These are phyloP conservation scores for Hepatocystis sp. DNA, from an alignment of 169 alveolate species.

Conservation along the genomic window DNA sequence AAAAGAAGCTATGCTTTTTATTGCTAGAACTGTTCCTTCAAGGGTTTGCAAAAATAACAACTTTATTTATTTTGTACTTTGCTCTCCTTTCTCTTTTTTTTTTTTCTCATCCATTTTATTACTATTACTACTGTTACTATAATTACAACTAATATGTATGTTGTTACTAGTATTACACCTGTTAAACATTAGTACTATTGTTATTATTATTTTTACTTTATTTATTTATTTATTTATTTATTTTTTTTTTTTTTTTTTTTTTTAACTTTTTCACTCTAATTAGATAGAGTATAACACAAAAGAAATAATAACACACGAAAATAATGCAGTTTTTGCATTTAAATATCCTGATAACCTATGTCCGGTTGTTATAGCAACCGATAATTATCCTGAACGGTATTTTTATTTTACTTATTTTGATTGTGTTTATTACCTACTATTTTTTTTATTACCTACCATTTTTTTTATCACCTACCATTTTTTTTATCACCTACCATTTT, in stretches of 20 bases:
- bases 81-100: not conserved
- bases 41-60: constrained; percentile 46
- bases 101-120: not conserved
- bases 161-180: too few species aligned
- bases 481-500: too few species aligned
- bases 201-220: too few species aligned
- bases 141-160: too few species aligned
- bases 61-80: not conserved
- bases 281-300: constrained; percentile 68
- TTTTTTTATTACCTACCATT: not conserved
- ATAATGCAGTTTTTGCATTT: constrained; percentile 57
- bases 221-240: not conserved
- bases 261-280: not conserved
- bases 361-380: constrained; percentile 69
- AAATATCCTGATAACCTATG: constrained; percentile 56
- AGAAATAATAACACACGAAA: constrained; percentile 74
- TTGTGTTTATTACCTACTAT: not conserved
- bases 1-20: constrained; percentile 71
- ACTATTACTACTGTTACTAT: not conserved
- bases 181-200: too few species aligned
- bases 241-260: not conserved
- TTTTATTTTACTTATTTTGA: not conserved
- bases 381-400: constrained; percentile 74
- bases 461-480: not conserved
- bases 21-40: constrained; percentile 74